These are phyloP conservation scores for Taxillus chinensis DNA, from an alignment of 164 flowering plant genomes.

Conservation along the genomic window DNA sequence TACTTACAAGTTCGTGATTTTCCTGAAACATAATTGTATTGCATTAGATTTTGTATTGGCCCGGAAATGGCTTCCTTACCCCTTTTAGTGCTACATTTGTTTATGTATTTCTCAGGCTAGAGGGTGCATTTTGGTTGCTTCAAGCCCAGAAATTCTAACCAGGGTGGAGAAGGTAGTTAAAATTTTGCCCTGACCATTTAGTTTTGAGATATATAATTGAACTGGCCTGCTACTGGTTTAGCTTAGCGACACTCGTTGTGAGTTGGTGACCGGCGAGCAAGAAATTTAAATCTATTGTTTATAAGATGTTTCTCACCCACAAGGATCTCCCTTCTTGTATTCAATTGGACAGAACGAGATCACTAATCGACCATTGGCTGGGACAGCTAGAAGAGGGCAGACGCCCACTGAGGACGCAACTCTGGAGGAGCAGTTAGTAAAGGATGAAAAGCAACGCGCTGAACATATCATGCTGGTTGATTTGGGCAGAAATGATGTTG, in stretches of 20 bases:
- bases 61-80: too few species aligned
- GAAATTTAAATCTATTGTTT: too few species aligned
- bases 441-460: conserved; percentile 91
- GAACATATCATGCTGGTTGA: conserved; percentile 98
- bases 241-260: neutral
- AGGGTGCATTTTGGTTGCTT: conserved; percentile 88
- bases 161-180: conserved; percentile 63
- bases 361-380: conserved; percentile 84
- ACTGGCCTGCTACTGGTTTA: neutral
- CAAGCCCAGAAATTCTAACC: conserved; percentile 94
- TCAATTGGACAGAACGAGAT: conserved; percentile 34
- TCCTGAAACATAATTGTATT: neutral
- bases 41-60: neutral
- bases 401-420: conserved; percentile 62
- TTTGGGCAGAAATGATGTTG: conserved; percentile 92
- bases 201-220: too few species aligned
- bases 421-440: conserved; percentile 55
- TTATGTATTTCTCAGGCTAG: conserved; percentile 51
- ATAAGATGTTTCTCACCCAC: too few species aligned
- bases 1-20: conserved; percentile 54
- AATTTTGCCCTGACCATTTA: neutral
- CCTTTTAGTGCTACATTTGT: neutral
- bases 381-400: conserved; percentile 84
- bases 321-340: neutral
- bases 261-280: neutral